phyloP scores from a whole-genome alignment of 108 stramenopile genomes.

The Chaetoceros muelleri region DNA sequence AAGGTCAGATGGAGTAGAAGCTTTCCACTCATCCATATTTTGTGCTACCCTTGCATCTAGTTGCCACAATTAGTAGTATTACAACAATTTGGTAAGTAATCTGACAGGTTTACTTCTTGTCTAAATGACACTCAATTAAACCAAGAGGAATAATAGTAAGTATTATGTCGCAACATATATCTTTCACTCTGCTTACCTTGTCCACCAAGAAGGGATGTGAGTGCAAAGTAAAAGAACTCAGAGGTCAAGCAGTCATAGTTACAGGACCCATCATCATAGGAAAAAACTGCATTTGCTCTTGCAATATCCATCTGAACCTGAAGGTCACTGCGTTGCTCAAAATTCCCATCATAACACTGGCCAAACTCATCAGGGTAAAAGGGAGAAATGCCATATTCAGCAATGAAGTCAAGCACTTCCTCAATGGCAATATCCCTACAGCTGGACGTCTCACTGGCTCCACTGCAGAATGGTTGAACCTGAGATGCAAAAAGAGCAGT shows the following conservation, averaged over 20 bases:
- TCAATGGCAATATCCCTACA: background rate
- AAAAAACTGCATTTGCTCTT: background rate
- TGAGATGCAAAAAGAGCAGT: background rate
- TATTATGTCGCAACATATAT: no score
- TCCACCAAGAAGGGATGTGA: background rate
- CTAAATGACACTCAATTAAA: no score
- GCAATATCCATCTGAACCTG: background rate
- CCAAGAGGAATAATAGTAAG: no score
- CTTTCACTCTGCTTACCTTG: no score
- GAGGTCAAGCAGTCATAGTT: background rate
- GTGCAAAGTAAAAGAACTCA: background rate
- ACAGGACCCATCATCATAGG: background rate
- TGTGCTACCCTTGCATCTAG: background rate
- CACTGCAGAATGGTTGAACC: background rate
- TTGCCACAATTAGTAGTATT: no score
- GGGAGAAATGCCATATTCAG: background rate
- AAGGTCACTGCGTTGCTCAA: background rate
- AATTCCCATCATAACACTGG: background rate
- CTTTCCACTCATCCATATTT: background rate
- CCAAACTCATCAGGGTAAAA: background rate
- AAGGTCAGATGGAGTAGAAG: background rate
- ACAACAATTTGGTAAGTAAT: no score
- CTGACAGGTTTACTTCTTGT: no score
- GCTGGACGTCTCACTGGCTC: background rate
- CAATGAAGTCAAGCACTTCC: background rate